phyloP scores from a whole-genome alignment of 139 green algal genomes.

The Volvox africanus region DNA sequence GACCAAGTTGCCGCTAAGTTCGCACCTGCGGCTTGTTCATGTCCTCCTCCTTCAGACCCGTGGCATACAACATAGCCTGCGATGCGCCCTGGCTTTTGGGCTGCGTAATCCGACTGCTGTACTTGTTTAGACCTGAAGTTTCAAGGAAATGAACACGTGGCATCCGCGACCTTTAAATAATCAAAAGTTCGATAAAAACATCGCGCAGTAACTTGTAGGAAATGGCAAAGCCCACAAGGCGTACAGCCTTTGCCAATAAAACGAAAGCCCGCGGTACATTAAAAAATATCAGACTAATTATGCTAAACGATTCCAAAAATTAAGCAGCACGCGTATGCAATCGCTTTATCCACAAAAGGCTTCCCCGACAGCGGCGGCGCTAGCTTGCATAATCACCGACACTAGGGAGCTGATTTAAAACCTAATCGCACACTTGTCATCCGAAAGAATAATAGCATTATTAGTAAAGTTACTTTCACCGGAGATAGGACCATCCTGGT shows the following conservation, averaged over 20 bases:
- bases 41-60: conserved; percentile 92
- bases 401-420: not conserved
- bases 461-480: not conserved
- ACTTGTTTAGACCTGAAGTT: conserved; percentile 93
- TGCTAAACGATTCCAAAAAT: not conserved
- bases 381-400: not conserved
- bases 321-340: not conserved
- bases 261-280: not conserved
- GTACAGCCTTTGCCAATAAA: not conserved
- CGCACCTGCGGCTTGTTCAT: conserved; percentile 96
- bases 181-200: not conserved
- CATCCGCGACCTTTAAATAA: not conserved
- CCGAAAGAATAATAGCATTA: not conserved
- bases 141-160: not conserved
- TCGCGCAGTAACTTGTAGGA: not conserved
- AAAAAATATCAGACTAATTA: not conserved
- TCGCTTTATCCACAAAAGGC: not conserved
- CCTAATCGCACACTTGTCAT: not conserved
- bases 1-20: not conserved
- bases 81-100: conserved; percentile 96
- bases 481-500: not conserved
- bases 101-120: conserved; percentile 94
- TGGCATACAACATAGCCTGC: conserved; percentile 99
- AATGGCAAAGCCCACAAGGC: not conserved
- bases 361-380: not conserved